Percentiles rank a stretch among this genome's conserved stretches.
Conservation (phyloP, 176 grass and related monocot species). For the Rhynchospora tenuis region DNA sequence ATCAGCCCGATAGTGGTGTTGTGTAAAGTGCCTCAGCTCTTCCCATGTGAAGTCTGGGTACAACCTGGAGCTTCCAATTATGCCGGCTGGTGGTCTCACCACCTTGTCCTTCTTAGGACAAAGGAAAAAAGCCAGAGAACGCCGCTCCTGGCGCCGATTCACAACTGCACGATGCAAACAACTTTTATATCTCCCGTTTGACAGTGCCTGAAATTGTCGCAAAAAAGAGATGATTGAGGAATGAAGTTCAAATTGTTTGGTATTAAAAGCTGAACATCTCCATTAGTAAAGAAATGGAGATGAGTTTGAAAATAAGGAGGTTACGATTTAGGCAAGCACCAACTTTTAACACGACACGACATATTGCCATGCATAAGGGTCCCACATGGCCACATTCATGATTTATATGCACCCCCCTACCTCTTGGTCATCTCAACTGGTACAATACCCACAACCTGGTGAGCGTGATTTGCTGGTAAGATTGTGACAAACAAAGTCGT, state of each 20-base stretch:
- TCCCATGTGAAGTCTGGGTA: constrained; percentile 97
- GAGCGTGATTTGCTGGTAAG: background rate
- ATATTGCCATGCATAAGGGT: background rate
- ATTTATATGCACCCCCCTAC: background rate
- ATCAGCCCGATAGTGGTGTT: constrained; percentile 80
- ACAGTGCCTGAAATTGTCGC: constrained; percentile 48
- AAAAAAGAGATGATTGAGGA: background rate
- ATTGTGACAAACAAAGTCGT: background rate
- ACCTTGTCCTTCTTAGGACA: constrained; percentile 75
- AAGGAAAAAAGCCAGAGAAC: constrained; percentile 92
- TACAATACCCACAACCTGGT: background rate
- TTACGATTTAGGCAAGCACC: background rate
- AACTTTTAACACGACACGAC: background rate
- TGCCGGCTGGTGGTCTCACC: constrained; percentile 49
- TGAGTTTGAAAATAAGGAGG: background rate
- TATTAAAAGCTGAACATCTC: background rate
- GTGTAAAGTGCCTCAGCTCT: constrained; percentile 81
- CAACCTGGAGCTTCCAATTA: constrained; percentile 16
- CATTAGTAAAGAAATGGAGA: background rate
- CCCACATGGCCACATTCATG: background rate
- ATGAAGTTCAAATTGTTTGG: background rate
- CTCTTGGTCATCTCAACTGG: background rate
- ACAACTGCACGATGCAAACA: constrained; percentile 89
- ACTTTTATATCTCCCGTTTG: constrained; percentile 87
- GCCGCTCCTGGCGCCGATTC: constrained; percentile 51